These are phyloP conservation scores for Petrea volubilis DNA, from an alignment of 257 asterid genomes.

Conservation along the genomic window DNA sequence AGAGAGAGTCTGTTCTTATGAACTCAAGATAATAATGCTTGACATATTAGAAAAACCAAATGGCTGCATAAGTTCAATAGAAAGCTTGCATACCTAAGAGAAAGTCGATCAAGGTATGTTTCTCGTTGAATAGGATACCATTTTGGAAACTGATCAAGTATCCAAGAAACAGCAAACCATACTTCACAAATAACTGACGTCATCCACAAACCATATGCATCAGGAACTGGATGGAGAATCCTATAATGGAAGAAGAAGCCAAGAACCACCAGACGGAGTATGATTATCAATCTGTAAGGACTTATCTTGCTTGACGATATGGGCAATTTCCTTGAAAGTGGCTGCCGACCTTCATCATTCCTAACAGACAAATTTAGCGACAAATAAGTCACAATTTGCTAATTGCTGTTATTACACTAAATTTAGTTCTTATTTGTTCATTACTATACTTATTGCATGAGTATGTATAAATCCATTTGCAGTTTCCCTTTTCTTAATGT, in stretches of 20 bases:
- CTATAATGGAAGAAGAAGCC: constrained; percentile 71
- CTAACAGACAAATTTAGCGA: constrained; percentile 34
- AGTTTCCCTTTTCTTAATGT: not conserved
- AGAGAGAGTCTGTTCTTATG: not conserved
- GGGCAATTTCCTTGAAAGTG: constrained; percentile 65
- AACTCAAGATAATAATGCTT: not conserved
- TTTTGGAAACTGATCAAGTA: constrained; percentile 81
- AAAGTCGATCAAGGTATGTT: constrained; percentile 76
- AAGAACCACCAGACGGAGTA: constrained; percentile 64
- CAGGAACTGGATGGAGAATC: constrained; percentile 64
- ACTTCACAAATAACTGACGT: constrained; percentile 77
- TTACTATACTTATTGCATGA: not conserved
- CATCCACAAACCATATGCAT: constrained; percentile 70
- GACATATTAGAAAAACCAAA: not conserved
- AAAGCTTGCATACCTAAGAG: constrained; percentile 48
- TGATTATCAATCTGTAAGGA: constrained; percentile 64
- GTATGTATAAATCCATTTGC: not conserved
- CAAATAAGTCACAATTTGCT: not conserved
- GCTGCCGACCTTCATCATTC: constrained; percentile 82
- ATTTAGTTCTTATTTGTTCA: not conserved
- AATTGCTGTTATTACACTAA: not conserved
- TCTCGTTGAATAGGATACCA: constrained; percentile 72
- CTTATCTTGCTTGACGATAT: constrained; percentile 69
- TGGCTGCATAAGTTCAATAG: not conserved
- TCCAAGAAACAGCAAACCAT: constrained; percentile 80